Base-by-base conservation (phyloP, 257 asterid genomes). In the Schizonepeta tenuifolia region DNA sequence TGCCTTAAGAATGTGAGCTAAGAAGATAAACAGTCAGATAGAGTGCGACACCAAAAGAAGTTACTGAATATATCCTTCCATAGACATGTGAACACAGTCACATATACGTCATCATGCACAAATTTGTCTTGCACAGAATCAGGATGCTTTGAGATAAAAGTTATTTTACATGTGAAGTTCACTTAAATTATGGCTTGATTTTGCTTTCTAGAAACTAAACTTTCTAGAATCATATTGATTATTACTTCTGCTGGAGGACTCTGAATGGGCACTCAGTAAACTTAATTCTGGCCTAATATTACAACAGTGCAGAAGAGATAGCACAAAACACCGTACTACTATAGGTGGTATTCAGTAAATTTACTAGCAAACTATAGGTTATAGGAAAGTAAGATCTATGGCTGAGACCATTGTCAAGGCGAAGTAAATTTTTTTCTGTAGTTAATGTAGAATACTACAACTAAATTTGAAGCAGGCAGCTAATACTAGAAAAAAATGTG, bases 241-340 rank as follows among this genome's bases (percentile, higher is more conserved):
- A 35, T n/a, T 73, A n/a, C 14, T 70, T 76, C 64, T 33, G 51
- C 57, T 63, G 62, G 56, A 64, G 15, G 69, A 7, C 36, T 36
- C 15, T 12, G 70, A 62, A 46, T 21, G 43, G 68, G 72, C n/a
- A 18, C 65, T 28, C 33, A 14, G 18, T 62, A 17, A 28, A 49
- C 57, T 8, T 43, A 67, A 14, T 7, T 9, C 13, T 61, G 22
- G 71, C 60, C 26, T 15, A 35, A 51, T 18, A 69, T 10, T 38
- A 51, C 17, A 21, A 33, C 14, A 43, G 65, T 31, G 9, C 14
- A 21, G 67, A 73, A 40, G 46, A 13, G 43, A 73, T 11, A 65
- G 46, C 51, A 53, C 12, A 15, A 53, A 63, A 14, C 50, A 47
- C 68, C 70, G 24, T 9, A 71, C 15, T 17, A 58, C 8, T 13